Evolutionary conservation across 805 yeast species (phyloP), one percentile per base, ranked within the genome.

Genomic region (Zygosaccharomyces pseudorouxii): DNA sequence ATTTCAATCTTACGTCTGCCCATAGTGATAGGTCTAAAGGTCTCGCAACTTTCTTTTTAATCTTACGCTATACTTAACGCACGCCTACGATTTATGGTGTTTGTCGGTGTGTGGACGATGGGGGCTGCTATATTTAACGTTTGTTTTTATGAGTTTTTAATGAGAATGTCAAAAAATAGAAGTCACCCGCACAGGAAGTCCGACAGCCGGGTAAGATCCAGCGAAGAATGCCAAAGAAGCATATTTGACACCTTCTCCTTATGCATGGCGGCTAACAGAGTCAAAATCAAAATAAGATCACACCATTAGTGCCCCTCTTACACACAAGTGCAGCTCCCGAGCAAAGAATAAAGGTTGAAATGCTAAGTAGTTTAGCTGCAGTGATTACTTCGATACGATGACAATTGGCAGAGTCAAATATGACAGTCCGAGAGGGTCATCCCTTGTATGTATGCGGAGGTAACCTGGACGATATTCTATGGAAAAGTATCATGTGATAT

Each of bases 1-100:
- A 92, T 92, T 53, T 86, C 93, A 55, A 92, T 92, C 69, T 92
- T 93, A 72, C 97, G 85, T 75, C 99, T 84, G 46, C 99, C 99
- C 99, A 92, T 93, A 16, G 9, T 41, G 11, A 14, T 8, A 33
- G 9, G 37, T 25, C 28, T 18, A 10, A 16, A 33, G 37, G 19
- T 18, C 16, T 16, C 5, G 20, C 9, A 9, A 10, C 37, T 33
- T 7, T 33, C 20, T 33, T 18, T 14, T 33, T 22, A 22, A 9
- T 10, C 16, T 9, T 16, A 14, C 10, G 9, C 20, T 14, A 14
- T 33, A 14, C 10, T 14, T 7, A 9, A 25, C 28, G 10, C 28
- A 9, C 11, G 10, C 11, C 11, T 18, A 33, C 19, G 37, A 33
- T 33, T 19, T 33, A 33, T 33, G 12, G 37, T 33, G 19, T 33